Conservation (phyloP, 2,329 filamentous ascomycete genomes). For the Scortechinia acanthostroma region DNA sequence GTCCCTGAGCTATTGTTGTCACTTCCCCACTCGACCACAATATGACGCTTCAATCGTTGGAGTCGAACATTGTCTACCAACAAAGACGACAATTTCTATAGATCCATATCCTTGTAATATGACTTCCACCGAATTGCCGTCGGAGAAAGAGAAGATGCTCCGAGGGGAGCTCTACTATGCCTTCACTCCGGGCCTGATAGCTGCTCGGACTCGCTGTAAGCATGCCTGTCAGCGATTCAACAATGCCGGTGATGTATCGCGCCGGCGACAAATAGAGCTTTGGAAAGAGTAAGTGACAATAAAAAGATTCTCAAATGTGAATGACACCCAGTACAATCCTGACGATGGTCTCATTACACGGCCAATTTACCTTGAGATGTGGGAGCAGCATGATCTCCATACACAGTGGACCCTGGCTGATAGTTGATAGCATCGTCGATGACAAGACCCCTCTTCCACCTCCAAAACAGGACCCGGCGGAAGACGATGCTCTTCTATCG, state of each 20-base stretch:
- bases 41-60: too few species aligned
- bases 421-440: conserved; percentile 42
- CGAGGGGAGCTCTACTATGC: conserved; percentile 66
- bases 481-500: conserved; percentile 58
- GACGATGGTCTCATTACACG: too few species aligned
- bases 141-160: background rate
- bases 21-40: too few species aligned
- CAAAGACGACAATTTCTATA: too few species aligned
- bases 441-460: conserved; percentile 60
- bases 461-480: conserved; percentile 41
- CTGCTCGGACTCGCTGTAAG: conserved; percentile 54
- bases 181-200: conserved; percentile 62
- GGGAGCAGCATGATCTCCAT: conserved; percentile 3
- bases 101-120: too few species aligned
- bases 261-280: conserved; percentile 57
- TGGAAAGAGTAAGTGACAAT: conserved; percentile 59
- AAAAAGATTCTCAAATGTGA: too few species aligned
- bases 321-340: too few species aligned
- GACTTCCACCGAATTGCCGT: background rate
- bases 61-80: too few species aligned
- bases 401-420: background rate
- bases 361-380: conserved; percentile 1
- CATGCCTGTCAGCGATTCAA: conserved; percentile 59
- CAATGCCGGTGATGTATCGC: conserved; percentile 45
- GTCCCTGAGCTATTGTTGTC: too few species aligned